phyloP scores from a whole-genome alignment of 2,329 filamentous ascomycete genomes.

The Arthrobotrys iridis region DNA sequence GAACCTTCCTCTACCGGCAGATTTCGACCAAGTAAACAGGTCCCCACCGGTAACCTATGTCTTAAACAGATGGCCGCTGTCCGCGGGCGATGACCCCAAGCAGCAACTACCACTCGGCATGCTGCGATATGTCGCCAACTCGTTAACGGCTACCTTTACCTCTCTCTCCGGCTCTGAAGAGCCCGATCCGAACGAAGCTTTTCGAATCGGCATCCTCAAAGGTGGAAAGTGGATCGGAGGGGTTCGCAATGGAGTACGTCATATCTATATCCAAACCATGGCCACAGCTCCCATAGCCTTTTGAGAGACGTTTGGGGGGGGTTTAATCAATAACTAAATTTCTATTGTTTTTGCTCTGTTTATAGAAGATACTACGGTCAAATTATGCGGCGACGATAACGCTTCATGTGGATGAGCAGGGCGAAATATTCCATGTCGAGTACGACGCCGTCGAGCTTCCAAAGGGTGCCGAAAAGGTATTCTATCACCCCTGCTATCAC shows the following conservation, averaged over 20 bases:
- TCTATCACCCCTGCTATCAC: background rate
- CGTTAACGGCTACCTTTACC: slow-evolving; percentile 28
- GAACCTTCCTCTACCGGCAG: slow-evolving; percentile 30
- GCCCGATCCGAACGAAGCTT: slow-evolving; percentile 8
- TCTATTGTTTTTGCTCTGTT: too few species aligned
- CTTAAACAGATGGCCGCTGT: slow-evolving; percentile 38
- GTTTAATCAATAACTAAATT: background rate
- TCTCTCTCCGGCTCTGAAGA: background rate
- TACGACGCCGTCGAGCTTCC: slow-evolving; percentile 39
- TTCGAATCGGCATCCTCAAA: slow-evolving; percentile 35
- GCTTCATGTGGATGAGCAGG: slow-evolving; percentile 44
- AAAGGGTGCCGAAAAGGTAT: slow-evolving; percentile 39
- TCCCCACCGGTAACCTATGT: slow-evolving; percentile 41
- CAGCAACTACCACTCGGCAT: slow-evolving; percentile 32
- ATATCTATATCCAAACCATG: background rate
- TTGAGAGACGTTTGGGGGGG: too few species aligned
- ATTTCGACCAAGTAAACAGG: slow-evolving; percentile 49
- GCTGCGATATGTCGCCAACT: slow-evolving; percentile 37
- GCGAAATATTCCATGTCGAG: slow-evolving; percentile 45
- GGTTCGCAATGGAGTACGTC: slow-evolving; percentile 35
- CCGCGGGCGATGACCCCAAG: slow-evolving; percentile 23
- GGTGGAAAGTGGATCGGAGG: slow-evolving; percentile 43
- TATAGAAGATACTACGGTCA: slow-evolving; percentile 33
- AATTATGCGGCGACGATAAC: slow-evolving; percentile 30
- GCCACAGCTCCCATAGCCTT: background rate